A percentile compares a stretch with the other conserved stretches of the same genome.
Conservation (phyloP, 2,329 filamentous ascomycete species). For the Malbranchea zuffiana region DNA sequence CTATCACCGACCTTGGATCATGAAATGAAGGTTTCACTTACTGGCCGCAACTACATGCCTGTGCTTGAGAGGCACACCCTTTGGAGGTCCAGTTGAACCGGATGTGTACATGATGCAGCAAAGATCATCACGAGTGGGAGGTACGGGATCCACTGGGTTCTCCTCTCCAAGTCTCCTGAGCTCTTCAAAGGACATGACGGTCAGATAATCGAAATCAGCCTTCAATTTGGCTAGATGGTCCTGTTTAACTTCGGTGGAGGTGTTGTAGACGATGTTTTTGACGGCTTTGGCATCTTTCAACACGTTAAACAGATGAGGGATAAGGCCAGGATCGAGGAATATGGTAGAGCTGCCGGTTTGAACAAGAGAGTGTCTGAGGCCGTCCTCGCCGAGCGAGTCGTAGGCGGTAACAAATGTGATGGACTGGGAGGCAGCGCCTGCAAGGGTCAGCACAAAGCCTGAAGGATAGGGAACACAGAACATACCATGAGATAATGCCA, state of each 20-base stretch:
- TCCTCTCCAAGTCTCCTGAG: conserved; percentile 44
- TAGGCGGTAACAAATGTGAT: conserved; percentile 66
- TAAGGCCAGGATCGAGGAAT: conserved; percentile 26
- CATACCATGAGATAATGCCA: conserved; percentile 63
- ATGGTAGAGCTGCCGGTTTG: conserved; percentile 26
- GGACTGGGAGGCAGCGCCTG: conserved; percentile 64
- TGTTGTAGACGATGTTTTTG: conserved; percentile 46
- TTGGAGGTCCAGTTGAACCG: conserved; percentile 73
- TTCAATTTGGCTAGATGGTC: conserved; percentile 42
- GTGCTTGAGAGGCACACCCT: conserved; percentile 73
- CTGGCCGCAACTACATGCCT: conserved; percentile 66
- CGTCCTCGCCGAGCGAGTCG: conserved; percentile 28
- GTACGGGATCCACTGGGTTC: conserved; percentile 56
- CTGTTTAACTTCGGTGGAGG: conserved; percentile 38
- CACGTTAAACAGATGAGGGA: conserved; percentile 42
- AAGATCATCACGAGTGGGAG: conserved; percentile 59
- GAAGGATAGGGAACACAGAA: conserved; percentile 5
- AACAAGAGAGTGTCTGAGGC: conserved; percentile 24
- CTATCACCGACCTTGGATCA: neutral
- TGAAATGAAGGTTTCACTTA: conserved; percentile 34
- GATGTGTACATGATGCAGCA: conserved; percentile 72
- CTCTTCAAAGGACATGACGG: conserved; percentile 42
- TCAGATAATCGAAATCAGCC: conserved; percentile 39
- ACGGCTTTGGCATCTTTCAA: conserved; percentile 44
- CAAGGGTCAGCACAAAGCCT: conserved; percentile 9